Percentiles rank a stretch among this genome's conserved stretches.
Evolutionary conservation across 768 basidiomycete species (phyloP).

Genomic region (Mycena metata): DNA sequence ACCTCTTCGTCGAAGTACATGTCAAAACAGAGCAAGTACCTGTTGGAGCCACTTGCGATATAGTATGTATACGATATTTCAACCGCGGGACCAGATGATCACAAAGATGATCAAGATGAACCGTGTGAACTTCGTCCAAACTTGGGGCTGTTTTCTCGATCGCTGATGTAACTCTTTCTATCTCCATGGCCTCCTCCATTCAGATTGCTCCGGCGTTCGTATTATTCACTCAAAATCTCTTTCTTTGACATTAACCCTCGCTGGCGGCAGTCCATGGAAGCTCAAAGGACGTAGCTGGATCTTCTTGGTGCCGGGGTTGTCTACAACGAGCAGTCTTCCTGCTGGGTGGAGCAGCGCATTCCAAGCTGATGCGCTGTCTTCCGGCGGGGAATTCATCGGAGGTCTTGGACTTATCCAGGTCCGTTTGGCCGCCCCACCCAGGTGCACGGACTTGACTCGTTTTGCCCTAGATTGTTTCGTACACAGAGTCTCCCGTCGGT

Average conservation of each 20-base stretch:
- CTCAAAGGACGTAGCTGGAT: conserved; percentile 47
- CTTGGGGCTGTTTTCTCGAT: too few species aligned
- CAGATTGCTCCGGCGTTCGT: conserved; percentile 29
- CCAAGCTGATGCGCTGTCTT: conserved; percentile 44
- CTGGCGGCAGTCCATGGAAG: conserved; percentile 46
- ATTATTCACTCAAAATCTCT: background rate
- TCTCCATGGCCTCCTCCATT: conserved; percentile 7
- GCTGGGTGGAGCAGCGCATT: conserved; percentile 45
- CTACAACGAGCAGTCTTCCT: conserved; percentile 44
- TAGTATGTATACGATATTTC: too few species aligned
- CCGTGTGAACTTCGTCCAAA: too few species aligned
- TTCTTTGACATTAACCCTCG: background rate
- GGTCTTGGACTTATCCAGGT: conserved; percentile 47
- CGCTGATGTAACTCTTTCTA: too few species aligned
- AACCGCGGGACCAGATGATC: too few species aligned
- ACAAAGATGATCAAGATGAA: too few species aligned
- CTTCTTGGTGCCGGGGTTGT: conserved; percentile 42
- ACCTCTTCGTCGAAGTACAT: too few species aligned
- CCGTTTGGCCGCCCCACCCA: conserved; percentile 5
- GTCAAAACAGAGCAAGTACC: too few species aligned
- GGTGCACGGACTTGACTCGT: background rate
- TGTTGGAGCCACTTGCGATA: too few species aligned
- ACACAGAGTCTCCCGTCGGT: conserved; percentile 51
- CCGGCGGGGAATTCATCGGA: conserved; percentile 48
- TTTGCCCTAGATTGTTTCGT: conserved; percentile 44